Evolutionary conservation across 2,329 filamentous ascomycete genomes (phyloP), one percentile per base, ranked within the genome.

Genomic region (Pseudopithomyces maydicus): DNA sequence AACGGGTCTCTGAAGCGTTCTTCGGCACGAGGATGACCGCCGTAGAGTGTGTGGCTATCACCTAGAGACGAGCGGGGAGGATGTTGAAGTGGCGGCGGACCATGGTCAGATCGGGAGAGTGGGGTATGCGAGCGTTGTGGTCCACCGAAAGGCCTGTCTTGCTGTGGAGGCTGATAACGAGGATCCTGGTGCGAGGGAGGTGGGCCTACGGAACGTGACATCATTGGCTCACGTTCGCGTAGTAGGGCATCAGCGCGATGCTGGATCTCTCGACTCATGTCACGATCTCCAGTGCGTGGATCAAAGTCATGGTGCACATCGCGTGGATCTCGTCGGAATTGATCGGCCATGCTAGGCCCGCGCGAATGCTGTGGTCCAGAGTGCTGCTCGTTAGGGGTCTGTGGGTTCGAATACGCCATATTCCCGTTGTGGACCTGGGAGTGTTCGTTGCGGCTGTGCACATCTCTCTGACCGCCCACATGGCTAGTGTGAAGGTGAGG

Each of bases 41-140:
- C 60, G 36, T 68, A 71, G 1, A 71, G 51, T 10, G 66, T 52
- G 32, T 65, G 68, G 35, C 65, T 66, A 2, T 68, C 61, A 6
- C 65, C 69, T 6, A 73, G 52, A 2, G 69, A 68, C 0, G 71
- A 71, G 57, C 72, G 70, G 7, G 70, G 67, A 6, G 71, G 69
- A 53, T 74, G 72, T 42, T 74, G 72, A 10, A 74, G 54, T 20
- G 69, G 64, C 41, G 68, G 67, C 39, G 70, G 70, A 2, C 62
- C 59, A 49, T 72, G 64, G 11, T 74, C 71, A 6, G 58, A 42
- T 43, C 69, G 62, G 6, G 71, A 68, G 1, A 72, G 60, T 6
- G 72, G 73, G n/a, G 73, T 75, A 32, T 74, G 73, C 10, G 73
- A 71, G 36, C 72, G 69, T 45, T 70, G 73, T 14, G 64, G 45